phyloP scores from a whole-genome alignment of 2,329 filamentous ascomycete species.

The Arthrocladium fulminans region DNA sequence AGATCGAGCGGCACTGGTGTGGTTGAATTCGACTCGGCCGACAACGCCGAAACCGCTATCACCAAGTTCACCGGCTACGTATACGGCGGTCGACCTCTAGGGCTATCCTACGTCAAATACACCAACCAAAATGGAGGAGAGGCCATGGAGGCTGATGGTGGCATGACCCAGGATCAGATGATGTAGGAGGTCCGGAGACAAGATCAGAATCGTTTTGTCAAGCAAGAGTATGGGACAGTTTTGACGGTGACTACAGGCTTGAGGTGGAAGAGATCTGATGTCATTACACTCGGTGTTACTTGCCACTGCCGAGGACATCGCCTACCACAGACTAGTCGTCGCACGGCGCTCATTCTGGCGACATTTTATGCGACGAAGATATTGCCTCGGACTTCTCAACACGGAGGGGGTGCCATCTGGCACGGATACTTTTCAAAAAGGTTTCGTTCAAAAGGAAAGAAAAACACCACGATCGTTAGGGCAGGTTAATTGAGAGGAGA shows the following conservation, averaged over 20 bases:
- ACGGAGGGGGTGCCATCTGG: no score
- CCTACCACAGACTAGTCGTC: no score
- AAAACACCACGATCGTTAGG: not conserved
- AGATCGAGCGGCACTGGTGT: conserved; percentile 92
- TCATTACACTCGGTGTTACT: not conserved
- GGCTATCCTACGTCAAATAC: conserved; percentile 90
- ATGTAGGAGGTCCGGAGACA: conserved; percentile 50
- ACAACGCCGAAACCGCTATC: conserved; percentile 87
- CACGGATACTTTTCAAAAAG: not conserved
- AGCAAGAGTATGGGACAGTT: not conserved
- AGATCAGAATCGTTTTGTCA: not conserved
- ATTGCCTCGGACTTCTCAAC: no score
- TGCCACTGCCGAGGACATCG: no score
- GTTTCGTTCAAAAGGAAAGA: not conserved
- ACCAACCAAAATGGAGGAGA: conserved; percentile 59
- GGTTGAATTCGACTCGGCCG: conserved; percentile 77
- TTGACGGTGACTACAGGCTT: not conserved
- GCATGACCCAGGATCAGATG: conserved; percentile 94
- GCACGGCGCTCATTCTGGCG: no score
- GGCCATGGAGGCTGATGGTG: conserved; percentile 65
- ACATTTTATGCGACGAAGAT: no score
- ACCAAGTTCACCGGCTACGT: conserved; percentile 96
- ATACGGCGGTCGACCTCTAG: conserved; percentile 89
- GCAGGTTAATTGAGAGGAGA: not conserved
- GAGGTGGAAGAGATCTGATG: not conserved